Evolutionary conservation across 1,284 basidiomycete species (phyloP).

Genomic region (Vanrija sp.): DNA sequence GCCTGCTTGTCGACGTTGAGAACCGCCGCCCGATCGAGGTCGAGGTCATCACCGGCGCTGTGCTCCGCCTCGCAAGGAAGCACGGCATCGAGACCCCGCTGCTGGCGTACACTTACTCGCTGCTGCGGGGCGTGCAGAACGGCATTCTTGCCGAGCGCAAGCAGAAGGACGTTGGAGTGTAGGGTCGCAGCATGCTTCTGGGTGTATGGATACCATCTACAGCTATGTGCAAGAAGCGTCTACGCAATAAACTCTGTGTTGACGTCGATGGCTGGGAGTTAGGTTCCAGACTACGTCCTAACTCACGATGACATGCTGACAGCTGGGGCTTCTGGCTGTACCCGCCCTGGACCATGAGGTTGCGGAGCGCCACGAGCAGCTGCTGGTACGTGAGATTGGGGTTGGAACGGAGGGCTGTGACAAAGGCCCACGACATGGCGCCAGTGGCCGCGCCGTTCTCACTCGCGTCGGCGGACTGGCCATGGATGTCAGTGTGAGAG

Average conservation of each 20-base stretch:
- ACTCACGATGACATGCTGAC: neutral
- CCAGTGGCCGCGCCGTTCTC: too few relatives aligned
- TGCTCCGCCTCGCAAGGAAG: conserved; percentile 28
- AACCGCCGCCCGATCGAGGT: conserved; percentile 40
- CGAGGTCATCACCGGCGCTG: conserved; percentile 38
- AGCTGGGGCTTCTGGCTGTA: conserved; percentile 84
- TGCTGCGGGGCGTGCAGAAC: conserved; percentile 33
- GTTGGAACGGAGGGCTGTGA: conserved; percentile 59
- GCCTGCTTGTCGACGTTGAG: conserved; percentile 36
- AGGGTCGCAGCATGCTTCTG: too few relatives aligned
- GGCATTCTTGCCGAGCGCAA: neutral
- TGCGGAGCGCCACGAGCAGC: conserved; percentile 65
- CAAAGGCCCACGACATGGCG: conserved; percentile 59
- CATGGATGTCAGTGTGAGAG: too few relatives aligned
- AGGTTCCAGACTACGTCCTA: neutral
- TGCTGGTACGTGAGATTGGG: conserved; percentile 75
- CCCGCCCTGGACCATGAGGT: conserved; percentile 53
- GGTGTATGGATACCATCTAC: too few relatives aligned
- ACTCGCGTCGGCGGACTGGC: too few relatives aligned
- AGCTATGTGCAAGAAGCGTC: too few relatives aligned
- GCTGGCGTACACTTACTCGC: conserved; percentile 27
- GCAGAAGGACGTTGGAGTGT: too few relatives aligned
- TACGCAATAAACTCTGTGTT: too few relatives aligned
- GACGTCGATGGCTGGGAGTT: neutral
- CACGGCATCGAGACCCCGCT: conserved; percentile 25